Evolutionary conservation across 352 stramenopile genomes (phyloP).

Genomic region (Pythium oligandrum): DNA sequence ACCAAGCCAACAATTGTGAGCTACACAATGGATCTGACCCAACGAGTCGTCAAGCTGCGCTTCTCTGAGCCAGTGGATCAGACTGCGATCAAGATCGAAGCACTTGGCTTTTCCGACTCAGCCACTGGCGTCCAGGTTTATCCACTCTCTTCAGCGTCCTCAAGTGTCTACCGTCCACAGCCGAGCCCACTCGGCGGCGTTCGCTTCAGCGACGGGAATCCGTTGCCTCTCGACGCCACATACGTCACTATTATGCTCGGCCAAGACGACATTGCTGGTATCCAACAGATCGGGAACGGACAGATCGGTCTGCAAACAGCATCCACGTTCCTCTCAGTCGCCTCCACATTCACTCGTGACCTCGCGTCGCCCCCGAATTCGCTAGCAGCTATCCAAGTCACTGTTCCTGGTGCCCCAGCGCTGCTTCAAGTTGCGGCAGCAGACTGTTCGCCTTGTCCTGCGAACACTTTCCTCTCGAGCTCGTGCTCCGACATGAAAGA

Average conservation of each 20-base stretch:
- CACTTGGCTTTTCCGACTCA: conserved; percentile 41
- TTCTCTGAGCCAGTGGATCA: conserved; percentile 67
- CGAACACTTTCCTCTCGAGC: conserved; percentile 31
- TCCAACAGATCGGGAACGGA: conserved; percentile 35
- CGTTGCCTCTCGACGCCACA: conserved; percentile 50
- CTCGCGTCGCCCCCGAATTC: conserved; percentile 36
- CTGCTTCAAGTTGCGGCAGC: conserved; percentile 33
- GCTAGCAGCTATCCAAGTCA: conserved; percentile 19
- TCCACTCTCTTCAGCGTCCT: conserved; percentile 30
- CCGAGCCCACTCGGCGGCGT: conserved; percentile 46
- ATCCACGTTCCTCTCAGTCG: conserved; percentile 49
- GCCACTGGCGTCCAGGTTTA: conserved; percentile 24
- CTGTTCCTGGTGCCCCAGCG: background rate
- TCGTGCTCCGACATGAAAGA: conserved; percentile 62
- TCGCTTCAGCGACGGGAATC: conserved; percentile 33
- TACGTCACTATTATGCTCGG: conserved; percentile 59
- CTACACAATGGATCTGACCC: conserved; percentile 54
- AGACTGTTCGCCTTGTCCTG: conserved; percentile 51
- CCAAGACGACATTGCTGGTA: conserved; percentile 24
- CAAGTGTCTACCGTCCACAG: conserved; percentile 38
- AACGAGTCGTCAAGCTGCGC: conserved; percentile 49
- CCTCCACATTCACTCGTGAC: conserved; percentile 33
- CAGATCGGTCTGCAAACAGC: conserved; percentile 37
- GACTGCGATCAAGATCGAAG: conserved; percentile 24
- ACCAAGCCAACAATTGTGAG: conserved; percentile 36